Evolutionary conservation across 305 asterid genomes (phyloP).

Genomic region (Fraxinus platypoda): DNA sequence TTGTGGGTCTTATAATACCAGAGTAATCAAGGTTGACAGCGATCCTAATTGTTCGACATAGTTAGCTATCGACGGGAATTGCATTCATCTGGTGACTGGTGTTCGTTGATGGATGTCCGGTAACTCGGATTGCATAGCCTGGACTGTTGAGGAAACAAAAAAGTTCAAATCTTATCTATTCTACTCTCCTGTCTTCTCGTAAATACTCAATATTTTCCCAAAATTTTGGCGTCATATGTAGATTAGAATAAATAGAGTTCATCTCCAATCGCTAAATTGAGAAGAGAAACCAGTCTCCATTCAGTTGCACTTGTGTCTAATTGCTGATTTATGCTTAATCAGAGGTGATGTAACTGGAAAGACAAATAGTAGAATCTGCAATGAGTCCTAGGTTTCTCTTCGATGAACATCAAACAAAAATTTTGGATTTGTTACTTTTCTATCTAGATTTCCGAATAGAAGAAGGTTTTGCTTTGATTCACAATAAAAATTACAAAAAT

Average conservation of each 20-base stretch:
- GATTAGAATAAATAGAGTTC: background rate
- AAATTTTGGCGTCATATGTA: background rate
- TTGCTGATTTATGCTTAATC: background rate
- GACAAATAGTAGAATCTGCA: background rate
- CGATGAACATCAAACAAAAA: background rate
- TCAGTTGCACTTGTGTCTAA: background rate
- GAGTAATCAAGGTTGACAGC: constrained; percentile 82
- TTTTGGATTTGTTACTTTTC: background rate
- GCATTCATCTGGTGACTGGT: constrained; percentile 19
- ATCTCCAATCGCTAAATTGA: background rate
- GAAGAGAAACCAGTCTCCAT: background rate
- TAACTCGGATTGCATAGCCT: background rate
- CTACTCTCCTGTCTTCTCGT: background rate
- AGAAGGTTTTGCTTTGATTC: background rate
- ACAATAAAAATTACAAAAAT: background rate
- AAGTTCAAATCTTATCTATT: background rate
- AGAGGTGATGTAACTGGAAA: background rate
- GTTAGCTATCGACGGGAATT: constrained; percentile 11
- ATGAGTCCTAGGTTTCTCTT: background rate
- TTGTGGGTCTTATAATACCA: constrained; percentile 84
- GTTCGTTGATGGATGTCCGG: constrained; percentile 20
- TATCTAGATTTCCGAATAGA: background rate
- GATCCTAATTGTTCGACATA: constrained; percentile 58
- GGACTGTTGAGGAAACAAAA: background rate
- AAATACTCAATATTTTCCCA: background rate